Evolutionary conservation across 2,329 filamentous ascomycete species (phyloP).

Genomic region (Pestalotiopsis sp.): DNA sequence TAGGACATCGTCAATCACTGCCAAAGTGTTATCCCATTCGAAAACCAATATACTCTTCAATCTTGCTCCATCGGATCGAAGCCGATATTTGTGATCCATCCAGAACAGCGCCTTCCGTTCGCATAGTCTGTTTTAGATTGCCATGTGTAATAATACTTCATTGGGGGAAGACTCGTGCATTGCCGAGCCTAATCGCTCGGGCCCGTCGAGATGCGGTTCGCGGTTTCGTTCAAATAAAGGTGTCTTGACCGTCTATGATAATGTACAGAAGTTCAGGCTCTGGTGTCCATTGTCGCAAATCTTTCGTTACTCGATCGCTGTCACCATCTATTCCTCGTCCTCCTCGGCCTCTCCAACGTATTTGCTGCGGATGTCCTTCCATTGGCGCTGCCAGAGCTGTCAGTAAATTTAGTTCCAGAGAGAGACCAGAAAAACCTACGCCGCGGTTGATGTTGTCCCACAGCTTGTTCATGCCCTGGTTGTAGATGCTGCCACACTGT

Average conservation of each 20-base stretch:
- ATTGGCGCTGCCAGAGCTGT: constrained; percentile 76
- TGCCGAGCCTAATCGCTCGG: not conserved
- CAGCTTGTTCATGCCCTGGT: constrained; percentile 78
- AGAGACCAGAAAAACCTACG: constrained; percentile 60
- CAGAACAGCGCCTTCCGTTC: not conserved
- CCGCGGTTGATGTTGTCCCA: constrained; percentile 93
- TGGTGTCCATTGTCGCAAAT: constrained; percentile 7
- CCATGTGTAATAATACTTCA: not conserved
- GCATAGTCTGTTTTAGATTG: not conserved
- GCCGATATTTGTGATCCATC: too few relatives aligned
- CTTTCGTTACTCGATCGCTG: not conserved
- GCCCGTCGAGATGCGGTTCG: not conserved
- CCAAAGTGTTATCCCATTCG: too few relatives aligned
- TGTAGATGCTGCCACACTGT: constrained; percentile 70
- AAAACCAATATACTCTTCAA: too few relatives aligned
- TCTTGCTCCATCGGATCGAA: too few relatives aligned
- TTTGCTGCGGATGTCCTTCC: constrained; percentile 96
- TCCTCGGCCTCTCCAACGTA: constrained; percentile 73
- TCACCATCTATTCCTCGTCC: constrained; percentile 57
- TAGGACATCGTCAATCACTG: too few relatives aligned
- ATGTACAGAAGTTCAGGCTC: constrained; percentile 25
- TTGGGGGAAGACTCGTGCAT: not conserved
- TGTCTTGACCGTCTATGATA: constrained; percentile 22
- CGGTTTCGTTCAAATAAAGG: constrained; percentile 3
- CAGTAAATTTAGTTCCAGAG: constrained; percentile 26